Evolutionary conservation across 495 filamentous ascomycete species (phyloP).

Genomic region (Podospora pseudopauciseta): DNA sequence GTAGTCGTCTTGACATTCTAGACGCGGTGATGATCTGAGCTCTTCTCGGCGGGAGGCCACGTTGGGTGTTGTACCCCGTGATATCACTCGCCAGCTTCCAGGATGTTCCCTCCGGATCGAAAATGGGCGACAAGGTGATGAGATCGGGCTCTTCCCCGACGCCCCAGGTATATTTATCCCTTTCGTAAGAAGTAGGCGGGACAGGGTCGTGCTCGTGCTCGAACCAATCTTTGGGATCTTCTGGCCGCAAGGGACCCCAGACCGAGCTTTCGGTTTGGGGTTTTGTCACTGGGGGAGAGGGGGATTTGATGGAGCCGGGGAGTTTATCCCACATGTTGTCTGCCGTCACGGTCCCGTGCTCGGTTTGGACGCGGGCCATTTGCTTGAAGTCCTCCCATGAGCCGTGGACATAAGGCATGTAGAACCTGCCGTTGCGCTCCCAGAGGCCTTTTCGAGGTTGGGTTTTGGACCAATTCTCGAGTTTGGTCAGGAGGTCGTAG

Average conservation of each 20-base stretch:
- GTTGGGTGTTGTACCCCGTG: slow-evolving; percentile 73
- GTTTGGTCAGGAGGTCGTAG: slow-evolving; percentile 79
- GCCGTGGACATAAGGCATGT: slow-evolving; percentile 83
- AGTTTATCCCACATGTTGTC: slow-evolving; percentile 65
- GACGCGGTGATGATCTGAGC: slow-evolving; percentile 84
- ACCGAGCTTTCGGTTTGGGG: slow-evolving; percentile 60
- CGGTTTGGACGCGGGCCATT: slow-evolving; percentile 86
- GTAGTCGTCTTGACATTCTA: slow-evolving; percentile 75
- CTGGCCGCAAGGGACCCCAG: slow-evolving; percentile 80
- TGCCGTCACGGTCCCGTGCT: slow-evolving; percentile 69
- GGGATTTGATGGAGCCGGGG: slow-evolving; percentile 33
- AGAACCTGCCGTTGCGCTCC: slow-evolving; percentile 91
- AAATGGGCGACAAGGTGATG: slow-evolving; percentile 90
- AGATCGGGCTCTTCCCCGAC: slow-evolving; percentile 90
- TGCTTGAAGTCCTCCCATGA: slow-evolving; percentile 89
- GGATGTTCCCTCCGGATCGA: slow-evolving; percentile 81
- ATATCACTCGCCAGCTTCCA: slow-evolving; percentile 87
- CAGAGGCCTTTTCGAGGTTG: slow-evolving; percentile 90
- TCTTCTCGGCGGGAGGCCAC: slow-evolving; percentile 67
- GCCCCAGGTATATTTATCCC: slow-evolving; percentile 82
- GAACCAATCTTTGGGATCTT: slow-evolving; percentile 59
- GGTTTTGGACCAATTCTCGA: slow-evolving; percentile 68
- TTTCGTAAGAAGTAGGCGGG: slow-evolving; percentile 68
- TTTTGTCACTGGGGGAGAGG: slow-evolving; percentile 19
- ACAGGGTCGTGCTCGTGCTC: slow-evolving; percentile 65